phyloP scores from a whole-genome alignment of 2,329 filamentous ascomycete genomes.

The Chrysosporium queenslandicum region DNA sequence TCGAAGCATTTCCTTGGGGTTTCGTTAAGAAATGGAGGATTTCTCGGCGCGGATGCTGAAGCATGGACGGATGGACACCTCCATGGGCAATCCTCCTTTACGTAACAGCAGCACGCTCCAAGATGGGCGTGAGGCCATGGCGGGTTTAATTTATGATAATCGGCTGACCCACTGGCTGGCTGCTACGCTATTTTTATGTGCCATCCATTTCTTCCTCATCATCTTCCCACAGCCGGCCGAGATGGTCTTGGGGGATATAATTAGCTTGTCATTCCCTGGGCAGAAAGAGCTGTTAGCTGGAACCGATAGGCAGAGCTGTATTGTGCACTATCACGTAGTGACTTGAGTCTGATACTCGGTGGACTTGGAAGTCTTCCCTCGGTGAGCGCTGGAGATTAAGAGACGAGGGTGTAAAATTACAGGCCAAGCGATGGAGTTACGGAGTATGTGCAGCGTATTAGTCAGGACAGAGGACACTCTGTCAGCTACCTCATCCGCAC shows the following conservation, averaged over 20 bases:
- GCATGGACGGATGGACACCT: no score
- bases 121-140: background rate
- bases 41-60: no score
- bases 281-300: background rate
- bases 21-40: no score
- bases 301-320: no score
- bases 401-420: constrained; percentile 6
- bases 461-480: background rate
- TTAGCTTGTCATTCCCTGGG: no score
- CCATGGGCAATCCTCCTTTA: background rate
- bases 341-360: no score
- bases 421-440: background rate
- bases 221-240: background rate
- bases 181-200: constrained; percentile 6
- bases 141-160: background rate
- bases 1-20: no score
- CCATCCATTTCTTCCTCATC: no score
- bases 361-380: no score
- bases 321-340: no score
- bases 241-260: background rate
- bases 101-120: background rate
- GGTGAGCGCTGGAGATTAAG: no score
- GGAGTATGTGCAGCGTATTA: background rate
- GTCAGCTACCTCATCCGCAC: background rate
- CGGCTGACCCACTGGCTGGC: constrained; percentile 7